These are phyloP conservation scores for Penicillium cataractarum DNA, from an alignment of 495 filamentous ascomycete genomes.

Conservation along the genomic window DNA sequence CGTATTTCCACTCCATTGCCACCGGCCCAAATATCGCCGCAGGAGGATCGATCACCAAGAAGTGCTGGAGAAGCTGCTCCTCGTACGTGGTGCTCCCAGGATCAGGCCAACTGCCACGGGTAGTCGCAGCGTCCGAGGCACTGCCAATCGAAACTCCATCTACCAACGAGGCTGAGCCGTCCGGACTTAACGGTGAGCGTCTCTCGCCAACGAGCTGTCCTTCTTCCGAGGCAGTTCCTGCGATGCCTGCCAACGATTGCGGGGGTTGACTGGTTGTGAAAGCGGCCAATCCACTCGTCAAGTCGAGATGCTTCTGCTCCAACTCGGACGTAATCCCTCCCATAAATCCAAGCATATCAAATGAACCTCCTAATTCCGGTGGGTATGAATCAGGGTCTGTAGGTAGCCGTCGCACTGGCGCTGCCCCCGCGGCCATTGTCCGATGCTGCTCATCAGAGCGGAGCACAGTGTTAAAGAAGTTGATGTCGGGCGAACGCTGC, in stretches of 20 bases:
- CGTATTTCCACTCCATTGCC: constrained; percentile 43
- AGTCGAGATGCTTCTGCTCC: constrained; percentile 43
- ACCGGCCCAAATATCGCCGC: constrained; percentile 43
- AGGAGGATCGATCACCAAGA: constrained; percentile 36
- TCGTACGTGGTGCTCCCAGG: constrained; percentile 31
- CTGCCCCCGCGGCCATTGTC: constrained; percentile 18
- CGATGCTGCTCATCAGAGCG: constrained; percentile 31
- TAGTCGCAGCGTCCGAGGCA: constrained; percentile 20
- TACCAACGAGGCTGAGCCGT: constrained; percentile 17
- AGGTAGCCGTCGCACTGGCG: constrained; percentile 15
- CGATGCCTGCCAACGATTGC: constrained; percentile 14
- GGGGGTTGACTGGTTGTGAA: constrained; percentile 20
- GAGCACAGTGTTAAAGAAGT: constrained; percentile 41
- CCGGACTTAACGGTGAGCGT: constrained; percentile 22
- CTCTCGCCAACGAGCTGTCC: constrained; percentile 13
- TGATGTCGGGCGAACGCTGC: constrained; percentile 29
- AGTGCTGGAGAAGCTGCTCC: constrained; percentile 40
- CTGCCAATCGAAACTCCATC: constrained; percentile 24
- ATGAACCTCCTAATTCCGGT: constrained; percentile 26
- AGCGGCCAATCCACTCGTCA: constrained; percentile 32
- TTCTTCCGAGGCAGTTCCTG: constrained; percentile 12
- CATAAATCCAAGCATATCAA: constrained; percentile 48
- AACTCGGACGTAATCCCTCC: constrained; percentile 45
- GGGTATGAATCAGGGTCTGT: constrained; percentile 22
- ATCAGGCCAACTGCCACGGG: constrained; percentile 28